Evolutionary conservation across 2,329 filamentous ascomycete species (phyloP).

Genomic region (Venturiaceae sp.): DNA sequence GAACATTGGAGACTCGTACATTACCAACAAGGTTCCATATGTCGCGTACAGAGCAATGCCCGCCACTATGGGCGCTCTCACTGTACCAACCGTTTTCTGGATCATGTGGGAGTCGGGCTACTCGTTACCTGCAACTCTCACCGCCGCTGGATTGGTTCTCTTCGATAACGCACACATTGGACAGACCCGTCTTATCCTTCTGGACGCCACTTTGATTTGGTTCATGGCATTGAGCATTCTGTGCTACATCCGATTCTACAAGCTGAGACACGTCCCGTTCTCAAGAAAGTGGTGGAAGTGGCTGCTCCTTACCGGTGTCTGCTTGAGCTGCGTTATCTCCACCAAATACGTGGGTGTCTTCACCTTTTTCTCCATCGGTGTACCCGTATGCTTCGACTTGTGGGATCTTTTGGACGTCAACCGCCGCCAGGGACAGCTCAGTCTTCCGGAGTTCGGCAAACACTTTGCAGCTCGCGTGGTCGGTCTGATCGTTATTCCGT

Average conservation of each 20-base stretch:
- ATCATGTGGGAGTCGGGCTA: constrained; percentile 99
- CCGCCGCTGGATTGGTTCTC: constrained; percentile 77
- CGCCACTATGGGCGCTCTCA: constrained; percentile 82
- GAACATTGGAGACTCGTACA: constrained; percentile 98
- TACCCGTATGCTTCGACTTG: constrained; percentile 85
- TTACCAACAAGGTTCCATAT: constrained; percentile 93
- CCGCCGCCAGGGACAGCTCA: constrained; percentile 70
- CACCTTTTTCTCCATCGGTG: constrained; percentile 93
- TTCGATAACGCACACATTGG: constrained; percentile 98
- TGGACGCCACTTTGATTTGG: constrained; percentile 88
- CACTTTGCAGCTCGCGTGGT: constrained; percentile 84
- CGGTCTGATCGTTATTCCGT: constrained; percentile 80
- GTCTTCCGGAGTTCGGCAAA: constrained; percentile 69
- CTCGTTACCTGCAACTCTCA: constrained; percentile 81
- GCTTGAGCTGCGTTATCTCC: constrained; percentile 93
- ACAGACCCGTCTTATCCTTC: constrained; percentile 87
- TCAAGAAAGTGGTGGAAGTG: constrained; percentile 99
- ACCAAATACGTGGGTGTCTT: constrained; percentile 97
- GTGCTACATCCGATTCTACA: constrained; percentile 96
- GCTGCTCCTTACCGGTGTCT: constrained; percentile 89
- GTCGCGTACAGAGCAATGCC: constrained; percentile 92
- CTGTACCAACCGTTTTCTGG: constrained; percentile 85
- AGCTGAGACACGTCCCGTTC: constrained; percentile 81
- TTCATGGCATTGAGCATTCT: constrained; percentile 94
- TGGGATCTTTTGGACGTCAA: constrained; percentile 92